These are phyloP conservation scores for Colletotrichum cereale DNA, from an alignment of 2,329 filamentous ascomycete genomes.

Conservation along the genomic window DNA sequence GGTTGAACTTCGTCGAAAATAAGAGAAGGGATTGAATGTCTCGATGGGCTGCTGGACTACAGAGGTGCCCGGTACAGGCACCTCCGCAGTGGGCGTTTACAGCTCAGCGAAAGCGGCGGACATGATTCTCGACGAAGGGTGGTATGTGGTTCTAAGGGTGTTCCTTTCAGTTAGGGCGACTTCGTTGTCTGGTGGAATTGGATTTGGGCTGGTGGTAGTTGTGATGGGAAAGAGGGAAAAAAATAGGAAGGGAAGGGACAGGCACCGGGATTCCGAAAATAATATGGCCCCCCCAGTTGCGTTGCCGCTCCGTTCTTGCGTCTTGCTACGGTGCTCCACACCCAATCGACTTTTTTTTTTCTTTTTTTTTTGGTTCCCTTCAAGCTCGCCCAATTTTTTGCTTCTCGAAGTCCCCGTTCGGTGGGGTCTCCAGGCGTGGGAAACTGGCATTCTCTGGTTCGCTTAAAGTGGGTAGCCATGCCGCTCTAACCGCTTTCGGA, in stretches of 20 bases:
- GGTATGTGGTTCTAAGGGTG: conserved; percentile 49
- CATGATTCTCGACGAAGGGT: conserved; percentile 83
- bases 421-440: conserved; percentile 21
- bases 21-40: conserved; percentile 64
- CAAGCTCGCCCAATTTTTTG: conserved; percentile 46
- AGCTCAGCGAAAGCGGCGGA: conserved; percentile 84
- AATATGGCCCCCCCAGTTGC: conserved; percentile 34
- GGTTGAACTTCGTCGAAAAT: conserved; percentile 73
- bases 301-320: conserved; percentile 2
- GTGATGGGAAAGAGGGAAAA: conserved; percentile 49
- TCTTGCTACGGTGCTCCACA: conserved; percentile 30
- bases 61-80: conserved; percentile 62
- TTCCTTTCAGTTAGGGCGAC: conserved; percentile 59
- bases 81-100: conserved; percentile 89
- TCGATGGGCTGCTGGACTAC: conserved; percentile 91
- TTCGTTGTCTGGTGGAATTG: conserved; percentile 70
- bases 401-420: conserved; percentile 7
- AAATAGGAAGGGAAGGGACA: conserved; percentile 43
- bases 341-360: conserved; percentile 33
- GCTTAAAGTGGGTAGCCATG: conserved; percentile 27
- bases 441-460: conserved; percentile 34
- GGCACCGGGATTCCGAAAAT: conserved; percentile 43
- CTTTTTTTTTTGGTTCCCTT: conserved; percentile 9
- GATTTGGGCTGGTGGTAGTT: conserved; percentile 48
- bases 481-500: conserved; percentile 20